Evolutionary conservation across 345 rosid genomes (phyloP).

Genomic region (Ceriops decandra): DNA sequence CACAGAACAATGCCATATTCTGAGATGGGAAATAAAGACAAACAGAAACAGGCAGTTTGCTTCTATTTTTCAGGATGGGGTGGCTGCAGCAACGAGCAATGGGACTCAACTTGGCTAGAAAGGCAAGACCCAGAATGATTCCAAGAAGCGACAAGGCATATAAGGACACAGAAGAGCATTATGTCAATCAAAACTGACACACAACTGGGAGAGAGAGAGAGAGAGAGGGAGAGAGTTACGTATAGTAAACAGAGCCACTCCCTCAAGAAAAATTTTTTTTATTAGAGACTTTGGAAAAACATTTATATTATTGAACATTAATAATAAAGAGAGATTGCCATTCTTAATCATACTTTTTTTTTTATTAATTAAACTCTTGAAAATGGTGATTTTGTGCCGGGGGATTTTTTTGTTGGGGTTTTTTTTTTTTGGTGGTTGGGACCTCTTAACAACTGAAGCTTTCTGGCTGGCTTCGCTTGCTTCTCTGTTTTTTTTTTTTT

Average conservation of each 20-base stretch:
- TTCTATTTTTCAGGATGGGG: slow-evolving; percentile 30
- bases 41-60: slow-evolving; percentile 33
- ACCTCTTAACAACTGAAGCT: background rate
- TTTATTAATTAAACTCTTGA: background rate
- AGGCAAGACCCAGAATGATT: slow-evolving; percentile 10
- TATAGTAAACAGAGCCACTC: slow-evolving; percentile 25
- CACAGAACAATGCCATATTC: background rate
- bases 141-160: slow-evolving; percentile 27
- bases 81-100: slow-evolving; percentile 9
- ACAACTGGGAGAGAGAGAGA: too few species aligned
- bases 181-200: background rate
- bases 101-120: slow-evolving; percentile 21
- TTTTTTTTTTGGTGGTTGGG: background rate
- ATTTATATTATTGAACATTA: too few species aligned
- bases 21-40: slow-evolving; percentile 36
- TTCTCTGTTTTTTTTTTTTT: background rate
- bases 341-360: too few species aligned
- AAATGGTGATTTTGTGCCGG: background rate
- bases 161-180: slow-evolving; percentile 20
- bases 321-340: too few species aligned
- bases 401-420: too few species aligned
- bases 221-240: slow-evolving; percentile 1
- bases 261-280: background rate
- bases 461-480: slow-evolving; percentile 5
- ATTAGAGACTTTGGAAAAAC: background rate